Evolutionary conservation across 495 filamentous ascomycete species (phyloP).

Genomic region (Chaetomium cochliodes): DNA sequence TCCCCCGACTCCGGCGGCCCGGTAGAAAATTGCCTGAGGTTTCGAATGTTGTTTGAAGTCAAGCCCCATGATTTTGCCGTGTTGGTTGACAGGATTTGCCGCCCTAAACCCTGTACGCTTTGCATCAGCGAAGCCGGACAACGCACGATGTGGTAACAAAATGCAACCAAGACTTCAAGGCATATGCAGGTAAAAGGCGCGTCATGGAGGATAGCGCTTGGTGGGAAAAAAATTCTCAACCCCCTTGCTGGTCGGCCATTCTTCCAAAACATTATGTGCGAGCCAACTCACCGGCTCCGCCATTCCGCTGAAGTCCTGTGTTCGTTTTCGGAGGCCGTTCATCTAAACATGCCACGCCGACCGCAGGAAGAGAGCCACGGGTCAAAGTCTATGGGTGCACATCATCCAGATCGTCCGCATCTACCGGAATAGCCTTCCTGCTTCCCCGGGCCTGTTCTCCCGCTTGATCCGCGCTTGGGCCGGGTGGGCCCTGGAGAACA

Average conservation of each 20-base stretch:
- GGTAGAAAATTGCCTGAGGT: not conserved
- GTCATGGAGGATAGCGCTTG: constrained; percentile 9
- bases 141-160: constrained; percentile 15
- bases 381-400: not conserved
- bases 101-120: constrained; percentile 15
- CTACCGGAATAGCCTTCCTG: constrained; percentile 21
- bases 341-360: constrained; percentile 18
- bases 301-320: not conserved
- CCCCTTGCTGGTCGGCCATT: constrained; percentile 5
- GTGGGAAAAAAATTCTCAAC: constrained; percentile 1
- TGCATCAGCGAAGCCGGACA: constrained; percentile 22
- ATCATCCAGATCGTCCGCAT: constrained; percentile 22
- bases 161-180: constrained; percentile 16
- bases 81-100: constrained; percentile 8
- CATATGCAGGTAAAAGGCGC: constrained; percentile 19
- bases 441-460: constrained; percentile 21
- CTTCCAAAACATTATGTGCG: not conserved
- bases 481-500: not conserved
- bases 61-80: constrained; percentile 7
- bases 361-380: constrained; percentile 12
- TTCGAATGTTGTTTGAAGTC: constrained; percentile 1
- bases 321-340: not conserved
- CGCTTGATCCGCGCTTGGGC: constrained; percentile 3
- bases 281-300: not conserved
- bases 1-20: not conserved